Base-by-base conservation (phyloP, 192 early-diverging fungal genomes). In the Linnemannia schmuckeri region DNA sequence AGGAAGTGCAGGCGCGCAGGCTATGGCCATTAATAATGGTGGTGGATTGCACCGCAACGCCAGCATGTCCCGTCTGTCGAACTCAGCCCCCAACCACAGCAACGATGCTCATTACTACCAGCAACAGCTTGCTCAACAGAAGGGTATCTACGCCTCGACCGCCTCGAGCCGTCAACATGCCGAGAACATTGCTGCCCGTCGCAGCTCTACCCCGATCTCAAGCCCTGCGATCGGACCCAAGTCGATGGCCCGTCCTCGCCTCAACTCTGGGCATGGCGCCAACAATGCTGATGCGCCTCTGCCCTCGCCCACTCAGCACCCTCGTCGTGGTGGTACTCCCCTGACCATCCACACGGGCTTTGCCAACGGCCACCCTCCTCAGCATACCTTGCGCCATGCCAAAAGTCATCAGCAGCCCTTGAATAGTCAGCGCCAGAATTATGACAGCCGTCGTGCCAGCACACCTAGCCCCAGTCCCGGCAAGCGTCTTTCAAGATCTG, bases 291-390 rank as follows among this genome's bases (percentile, higher is more conserved):
- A 81, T 38, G 75, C 38, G 9, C 69, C 74, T 7, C 75, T 77
- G 18, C 81, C 81, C 9, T 77, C 75, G 47, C 81, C 82, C 12
- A 44, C 54, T 15, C 69, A 77, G 46, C 70, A 77, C n/a, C 77
- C 81, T 44, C 63, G 81, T 38, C 70, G 54, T 33, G 82, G 61
- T 10, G 71, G 83, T 66, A 41, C 75, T 1, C 80, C 85, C 6
- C 52, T 87, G 76, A 87, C 85, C 20, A 87, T 87, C 68, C 85
- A 87, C 33, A 87, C 85, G 1, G 85, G 79, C 13, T 87, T 87
- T 68, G 57, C 71, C 38, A 78, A 55, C 35, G 85, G 85, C 5
- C 75, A 81, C 52, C 24, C 76, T 2, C 72, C 79, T 75, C 84
- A 86, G 63, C 82, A 79, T 7, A 78, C 77, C 6, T 76, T 87